A percentile compares a stretch with the other conserved stretches of the same genome.
These are phyloP conservation scores for Naumovozyma dairenensis DNA, from an alignment of 805 yeast species.

Conservation along the genomic window DNA sequence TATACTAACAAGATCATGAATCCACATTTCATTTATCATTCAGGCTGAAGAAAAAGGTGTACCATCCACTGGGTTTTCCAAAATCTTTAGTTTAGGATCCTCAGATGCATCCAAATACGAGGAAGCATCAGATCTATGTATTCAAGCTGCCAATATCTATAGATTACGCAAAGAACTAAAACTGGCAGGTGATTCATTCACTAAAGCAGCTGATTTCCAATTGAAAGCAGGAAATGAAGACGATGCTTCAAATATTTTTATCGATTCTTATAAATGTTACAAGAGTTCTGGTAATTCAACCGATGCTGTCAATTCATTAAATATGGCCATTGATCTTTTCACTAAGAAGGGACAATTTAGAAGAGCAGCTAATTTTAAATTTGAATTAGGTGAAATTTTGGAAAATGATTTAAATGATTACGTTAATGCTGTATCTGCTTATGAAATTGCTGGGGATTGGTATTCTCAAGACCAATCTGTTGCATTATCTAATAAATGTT, in stretches of 20 bases:
- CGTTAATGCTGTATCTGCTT: conserved; percentile 61
- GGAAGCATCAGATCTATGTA: conserved; percentile 84
- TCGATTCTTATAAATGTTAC: conserved; percentile 86
- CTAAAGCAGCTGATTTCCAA: conserved; percentile 77
- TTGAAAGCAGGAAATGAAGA: conserved; percentile 66
- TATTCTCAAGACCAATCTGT: conserved; percentile 87
- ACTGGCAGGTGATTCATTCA: conserved; percentile 75
- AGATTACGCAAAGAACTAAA: conserved; percentile 62
- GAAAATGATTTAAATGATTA: conserved; percentile 65
- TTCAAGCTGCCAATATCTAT: conserved; percentile 89
- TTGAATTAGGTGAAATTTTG: conserved; percentile 80
- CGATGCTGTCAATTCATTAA: conserved; percentile 51
- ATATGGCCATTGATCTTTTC: conserved; percentile 71
- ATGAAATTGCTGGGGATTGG: conserved; percentile 95
- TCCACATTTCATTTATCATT: too few relatives aligned
- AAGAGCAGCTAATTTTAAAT: conserved; percentile 88
- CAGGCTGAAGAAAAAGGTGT: conserved; percentile 64
- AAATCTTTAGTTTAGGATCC: conserved; percentile 57
- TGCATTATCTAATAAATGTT: conserved; percentile 82
- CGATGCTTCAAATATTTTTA: conserved; percentile 82
- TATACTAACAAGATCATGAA: not conserved
- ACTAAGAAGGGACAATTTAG: conserved; percentile 90
- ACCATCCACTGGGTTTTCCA: conserved; percentile 63
- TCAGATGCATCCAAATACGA: conserved; percentile 58
- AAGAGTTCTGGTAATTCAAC: conserved; percentile 54